Evolutionary conservation across 2,329 filamentous ascomycete species (phyloP).

Genomic region (Aspergillus neoniger): DNA sequence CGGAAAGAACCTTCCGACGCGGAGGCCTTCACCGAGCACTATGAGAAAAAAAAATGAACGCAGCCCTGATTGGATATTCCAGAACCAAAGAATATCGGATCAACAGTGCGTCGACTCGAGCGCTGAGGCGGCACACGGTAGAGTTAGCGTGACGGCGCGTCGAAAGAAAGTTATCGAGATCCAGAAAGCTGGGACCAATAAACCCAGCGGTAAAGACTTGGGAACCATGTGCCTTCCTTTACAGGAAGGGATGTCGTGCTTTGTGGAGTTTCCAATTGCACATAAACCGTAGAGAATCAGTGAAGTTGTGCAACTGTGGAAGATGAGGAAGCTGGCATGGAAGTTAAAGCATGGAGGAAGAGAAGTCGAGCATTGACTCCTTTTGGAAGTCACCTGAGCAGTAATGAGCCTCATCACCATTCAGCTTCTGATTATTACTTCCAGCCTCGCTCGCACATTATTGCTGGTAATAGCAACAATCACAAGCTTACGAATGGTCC

Average conservation of each 20-base stretch:
- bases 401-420: background rate
- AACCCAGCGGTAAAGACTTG: background rate
- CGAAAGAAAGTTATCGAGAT: background rate
- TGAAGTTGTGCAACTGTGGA: background rate
- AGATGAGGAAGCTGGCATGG: background rate
- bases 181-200: background rate
- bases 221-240: background rate
- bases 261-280: background rate
- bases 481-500: too few relatives aligned
- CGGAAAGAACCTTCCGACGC: background rate
- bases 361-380: background rate
- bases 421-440: background rate
- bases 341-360: background rate
- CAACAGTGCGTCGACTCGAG: background rate
- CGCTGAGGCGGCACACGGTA: background rate
- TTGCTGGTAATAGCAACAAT: too few relatives aligned
- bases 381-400: background rate
- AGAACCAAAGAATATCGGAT: background rate
- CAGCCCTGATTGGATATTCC: background rate
- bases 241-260: background rate
- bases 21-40: background rate
- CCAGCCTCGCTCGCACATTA: too few relatives aligned
- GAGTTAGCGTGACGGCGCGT: background rate
- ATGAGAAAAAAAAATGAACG: background rate
- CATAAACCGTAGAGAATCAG: background rate